Conservation (phyloP, 1,284 basidiomycete genomes). For the Boletus semigastroideus region DNA sequence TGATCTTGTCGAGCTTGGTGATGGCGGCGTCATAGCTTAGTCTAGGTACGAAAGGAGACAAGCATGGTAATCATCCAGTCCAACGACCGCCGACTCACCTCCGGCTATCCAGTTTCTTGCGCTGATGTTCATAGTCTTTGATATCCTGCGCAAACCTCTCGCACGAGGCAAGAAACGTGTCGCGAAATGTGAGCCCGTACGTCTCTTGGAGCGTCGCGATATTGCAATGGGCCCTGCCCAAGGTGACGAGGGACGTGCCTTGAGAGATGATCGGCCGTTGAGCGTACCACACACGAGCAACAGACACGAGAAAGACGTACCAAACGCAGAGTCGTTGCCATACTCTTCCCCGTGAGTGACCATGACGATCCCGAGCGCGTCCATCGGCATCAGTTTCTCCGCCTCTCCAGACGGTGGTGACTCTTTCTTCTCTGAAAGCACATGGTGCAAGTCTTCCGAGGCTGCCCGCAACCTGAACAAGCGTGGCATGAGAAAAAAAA, state of each 20-base stretch:
- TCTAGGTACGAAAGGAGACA: slow-evolving; percentile 37
- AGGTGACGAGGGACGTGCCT: slow-evolving; percentile 69
- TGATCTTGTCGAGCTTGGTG: slow-evolving; percentile 63
- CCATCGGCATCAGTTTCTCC: slow-evolving; percentile 69
- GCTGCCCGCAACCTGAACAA: slow-evolving; percentile 55
- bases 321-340: slow-evolving; percentile 68
- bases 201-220: slow-evolving; percentile 80
- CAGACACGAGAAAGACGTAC: slow-evolving; percentile 37
- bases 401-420: slow-evolving; percentile 55
- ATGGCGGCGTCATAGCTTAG: slow-evolving; percentile 75
- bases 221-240: slow-evolving; percentile 81
- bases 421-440: slow-evolving; percentile 66
- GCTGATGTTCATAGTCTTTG: slow-evolving; percentile 66
- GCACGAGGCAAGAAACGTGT: slow-evolving; percentile 69
- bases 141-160: slow-evolving; percentile 63
- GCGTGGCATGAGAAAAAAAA: not conserved
- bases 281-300: not conserved
- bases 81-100: slow-evolving; percentile 43
- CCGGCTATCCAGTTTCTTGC: slow-evolving; percentile 81
- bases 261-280: not conserved
- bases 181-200: slow-evolving; percentile 67
- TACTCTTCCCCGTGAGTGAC: slow-evolving; percentile 82
- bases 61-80: not conserved
- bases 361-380: slow-evolving; percentile 83
- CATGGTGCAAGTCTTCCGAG: slow-evolving; percentile 59